A percentile compares a stretch with the other conserved stretches of the same genome.
Evolutionary conservation across 345 rosid genomes (phyloP).

Genomic region (Draba incana): DNA sequence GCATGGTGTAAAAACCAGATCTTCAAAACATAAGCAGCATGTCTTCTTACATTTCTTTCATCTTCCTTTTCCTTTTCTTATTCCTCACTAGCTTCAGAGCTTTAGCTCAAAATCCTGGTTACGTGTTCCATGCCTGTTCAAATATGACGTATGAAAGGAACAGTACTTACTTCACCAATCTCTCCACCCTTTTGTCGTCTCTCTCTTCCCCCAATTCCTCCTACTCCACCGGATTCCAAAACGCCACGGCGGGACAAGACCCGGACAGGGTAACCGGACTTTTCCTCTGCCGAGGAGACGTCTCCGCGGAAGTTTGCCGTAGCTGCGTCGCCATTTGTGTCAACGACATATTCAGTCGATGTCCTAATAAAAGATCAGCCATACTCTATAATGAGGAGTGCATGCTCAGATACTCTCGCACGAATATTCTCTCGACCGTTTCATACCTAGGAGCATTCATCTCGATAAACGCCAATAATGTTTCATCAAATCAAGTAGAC

Average conservation of each 20-base stretch:
- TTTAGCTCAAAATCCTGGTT: constrained; percentile 24
- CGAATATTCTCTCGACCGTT: too few species aligned
- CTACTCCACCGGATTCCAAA: constrained; percentile 45
- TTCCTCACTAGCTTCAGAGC: constrained; percentile 27
- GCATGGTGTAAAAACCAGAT: not conserved
- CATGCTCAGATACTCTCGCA: not conserved
- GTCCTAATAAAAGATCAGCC: constrained; percentile 36
- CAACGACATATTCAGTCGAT: not conserved
- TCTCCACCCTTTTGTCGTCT: constrained; percentile 11
- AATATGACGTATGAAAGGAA: not conserved
- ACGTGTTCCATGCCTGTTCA: not conserved
- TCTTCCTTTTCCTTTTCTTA: constrained; percentile 13
- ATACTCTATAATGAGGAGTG: constrained; percentile 42
- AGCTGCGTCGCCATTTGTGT: constrained; percentile 38
- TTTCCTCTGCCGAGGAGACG: constrained; percentile 47
- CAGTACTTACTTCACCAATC: constrained; percentile 31
- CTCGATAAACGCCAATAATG: not conserved
- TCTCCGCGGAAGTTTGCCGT: constrained; percentile 32
- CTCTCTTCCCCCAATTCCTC: constrained; percentile 19
- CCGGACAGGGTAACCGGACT: constrained; percentile 42
- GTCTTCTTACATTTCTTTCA: constrained; percentile 7
- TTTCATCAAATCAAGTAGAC: not conserved
- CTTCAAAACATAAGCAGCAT: not conserved
- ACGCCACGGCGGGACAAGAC: constrained; percentile 9
- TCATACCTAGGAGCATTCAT: too few species aligned